These are phyloP conservation scores for Jasminum sambac DNA, from an alignment of 257 asterid species.

Conservation along the genomic window DNA sequence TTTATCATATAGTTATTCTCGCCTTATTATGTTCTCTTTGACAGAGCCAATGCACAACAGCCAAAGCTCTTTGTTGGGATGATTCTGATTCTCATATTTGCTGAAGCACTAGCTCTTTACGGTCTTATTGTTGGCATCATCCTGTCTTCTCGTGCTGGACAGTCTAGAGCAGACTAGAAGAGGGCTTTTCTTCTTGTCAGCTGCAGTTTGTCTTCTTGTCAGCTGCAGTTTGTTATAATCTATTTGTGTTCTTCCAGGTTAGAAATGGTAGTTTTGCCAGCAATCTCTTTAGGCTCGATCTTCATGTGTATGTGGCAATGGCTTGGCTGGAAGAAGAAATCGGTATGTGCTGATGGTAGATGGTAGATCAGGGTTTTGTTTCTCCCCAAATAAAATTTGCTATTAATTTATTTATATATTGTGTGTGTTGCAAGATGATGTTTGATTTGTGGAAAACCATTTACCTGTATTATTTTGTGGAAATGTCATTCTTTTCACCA, in stretches of 20 bases:
- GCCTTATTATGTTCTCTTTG: conserved; percentile 12
- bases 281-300: conserved; percentile 26
- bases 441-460: conserved; percentile 28
- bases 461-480: conserved; percentile 24
- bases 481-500: conserved; percentile 13
- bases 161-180: conserved; percentile 76
- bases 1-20: conserved; percentile 5
- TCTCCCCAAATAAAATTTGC: conserved; percentile 40
- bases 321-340: conserved; percentile 26
- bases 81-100: conserved; percentile 82
- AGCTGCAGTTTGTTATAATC: conserved; percentile 25
- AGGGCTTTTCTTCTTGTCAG: conserved; percentile 15
- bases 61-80: conserved; percentile 84
- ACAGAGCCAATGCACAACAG: conserved; percentile 83
- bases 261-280: conserved; percentile 30
- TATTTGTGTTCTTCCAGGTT: conserved; percentile 23
- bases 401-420: conserved; percentile 17
- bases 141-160: conserved; percentile 89
- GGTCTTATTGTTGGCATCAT: conserved; percentile 88
- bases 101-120: conserved; percentile 76
- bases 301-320: conserved; percentile 27
- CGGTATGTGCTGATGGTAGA: conserved; percentile 26
- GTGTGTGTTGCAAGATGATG: conserved; percentile 19
- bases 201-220: conserved; percentile 23
- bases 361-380: conserved; percentile 35